Percentiles rank a stretch among this genome's conserved stretches.
These are phyloP conservation scores for Suhomyces guaymorum DNA, from an alignment of 1,139 yeast genomes.

Conservation along the genomic window DNA sequence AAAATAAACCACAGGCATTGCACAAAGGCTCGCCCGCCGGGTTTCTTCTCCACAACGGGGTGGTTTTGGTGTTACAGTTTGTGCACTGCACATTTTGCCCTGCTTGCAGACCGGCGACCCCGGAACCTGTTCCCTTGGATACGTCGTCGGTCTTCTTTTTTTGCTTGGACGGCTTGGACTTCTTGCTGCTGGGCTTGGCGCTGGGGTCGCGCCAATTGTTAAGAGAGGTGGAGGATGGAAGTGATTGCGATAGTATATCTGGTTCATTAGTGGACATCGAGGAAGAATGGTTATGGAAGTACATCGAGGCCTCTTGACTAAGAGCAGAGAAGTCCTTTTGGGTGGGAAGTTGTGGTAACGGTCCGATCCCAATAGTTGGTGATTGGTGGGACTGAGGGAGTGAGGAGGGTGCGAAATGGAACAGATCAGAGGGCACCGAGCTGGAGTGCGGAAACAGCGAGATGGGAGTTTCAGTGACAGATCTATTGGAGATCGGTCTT, in stretches of 20 bases:
- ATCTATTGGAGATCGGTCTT: slow-evolving; percentile 16
- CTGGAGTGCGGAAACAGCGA: slow-evolving; percentile 10
- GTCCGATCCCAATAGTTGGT: slow-evolving; percentile 10
- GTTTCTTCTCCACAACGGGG: slow-evolving; percentile 31
- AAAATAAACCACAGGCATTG: slow-evolving; percentile 31
- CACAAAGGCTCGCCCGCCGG: slow-evolving; percentile 32
- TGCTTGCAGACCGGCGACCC: no score
- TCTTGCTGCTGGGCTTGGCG: slow-evolving; percentile 12
- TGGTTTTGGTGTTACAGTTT: slow-evolving; percentile 29
- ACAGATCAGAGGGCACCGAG: slow-evolving; percentile 11
- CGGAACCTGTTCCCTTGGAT: not conserved
- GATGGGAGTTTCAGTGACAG: slow-evolving; percentile 19
- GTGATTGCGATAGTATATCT: slow-evolving; percentile 14
- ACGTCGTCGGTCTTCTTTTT: slow-evolving; percentile 11
- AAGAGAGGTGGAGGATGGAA: slow-evolving; percentile 11
- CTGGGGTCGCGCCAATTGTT: slow-evolving; percentile 10
- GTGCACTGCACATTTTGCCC: slow-evolving; percentile 21
- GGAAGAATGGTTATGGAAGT: not conserved
- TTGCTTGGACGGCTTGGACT: slow-evolving; percentile 14
- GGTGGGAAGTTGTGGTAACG: slow-evolving; percentile 8
- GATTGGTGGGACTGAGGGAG: slow-evolving; percentile 12
- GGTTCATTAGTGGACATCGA: not conserved
- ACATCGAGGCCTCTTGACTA: not conserved
- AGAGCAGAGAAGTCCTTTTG: slow-evolving; percentile 2
- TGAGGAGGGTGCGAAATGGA: slow-evolving; percentile 13